Conservation (phyloP, 768 basidiomycete species). For the Boletus speciosus region DNA sequence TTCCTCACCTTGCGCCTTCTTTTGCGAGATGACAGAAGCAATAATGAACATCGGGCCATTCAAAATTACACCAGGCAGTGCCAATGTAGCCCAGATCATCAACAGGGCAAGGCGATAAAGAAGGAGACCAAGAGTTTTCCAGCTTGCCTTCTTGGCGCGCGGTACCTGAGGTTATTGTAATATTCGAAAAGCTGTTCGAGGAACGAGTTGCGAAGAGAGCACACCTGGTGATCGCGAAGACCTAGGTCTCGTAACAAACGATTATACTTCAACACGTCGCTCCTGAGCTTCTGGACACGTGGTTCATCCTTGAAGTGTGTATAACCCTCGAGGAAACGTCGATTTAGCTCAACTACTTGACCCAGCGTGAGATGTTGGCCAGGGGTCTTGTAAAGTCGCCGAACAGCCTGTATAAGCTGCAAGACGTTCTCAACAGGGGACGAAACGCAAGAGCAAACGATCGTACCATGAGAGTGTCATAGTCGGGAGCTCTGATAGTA, state of each 20-base stretch:
- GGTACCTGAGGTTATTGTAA: constrained; percentile 57
- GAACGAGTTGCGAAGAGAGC: constrained; percentile 6
- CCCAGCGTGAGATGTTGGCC: constrained; percentile 91
- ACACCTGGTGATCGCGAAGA: constrained; percentile 88
- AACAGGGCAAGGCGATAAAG: constrained; percentile 79
- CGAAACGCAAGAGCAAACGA: background rate
- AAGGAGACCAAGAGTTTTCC: constrained; percentile 83
- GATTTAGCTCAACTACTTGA: constrained; percentile 93
- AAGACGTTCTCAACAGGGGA: constrained; percentile 3
- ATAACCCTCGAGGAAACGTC: constrained; percentile 91
- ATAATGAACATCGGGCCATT: constrained; percentile 93
- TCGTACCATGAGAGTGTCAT: constrained; percentile 93
- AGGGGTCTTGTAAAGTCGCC: constrained; percentile 90
- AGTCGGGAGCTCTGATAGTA: constrained; percentile 93
- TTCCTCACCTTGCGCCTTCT: constrained; percentile 78
- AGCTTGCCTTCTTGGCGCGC: constrained; percentile 76
- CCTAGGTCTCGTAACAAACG: constrained; percentile 84
- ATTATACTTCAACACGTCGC: constrained; percentile 86
- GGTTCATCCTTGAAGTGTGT: constrained; percentile 91
- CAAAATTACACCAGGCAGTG: constrained; percentile 85
- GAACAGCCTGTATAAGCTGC: constrained; percentile 92
- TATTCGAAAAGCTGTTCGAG: background rate
- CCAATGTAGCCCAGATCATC: constrained; percentile 75
- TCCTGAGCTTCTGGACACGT: constrained; percentile 74
- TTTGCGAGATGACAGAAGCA: constrained; percentile 81